These are phyloP conservation scores for Torulaspora microellipsoides DNA, from an alignment of 805 yeast species.

Conservation along the genomic window DNA sequence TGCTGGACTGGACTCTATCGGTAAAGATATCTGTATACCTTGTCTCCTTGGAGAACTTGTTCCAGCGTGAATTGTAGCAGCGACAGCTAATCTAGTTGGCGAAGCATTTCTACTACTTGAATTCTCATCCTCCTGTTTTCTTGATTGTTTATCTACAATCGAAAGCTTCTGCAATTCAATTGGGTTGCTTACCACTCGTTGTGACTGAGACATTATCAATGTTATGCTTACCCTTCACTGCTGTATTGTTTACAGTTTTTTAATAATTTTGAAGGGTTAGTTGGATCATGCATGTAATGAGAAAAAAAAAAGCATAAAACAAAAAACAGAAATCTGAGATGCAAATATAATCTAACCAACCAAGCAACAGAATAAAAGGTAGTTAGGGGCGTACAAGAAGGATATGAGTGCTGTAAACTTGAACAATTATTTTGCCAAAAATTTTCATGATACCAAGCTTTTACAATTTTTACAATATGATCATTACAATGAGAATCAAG, in stretches of 20 bases:
- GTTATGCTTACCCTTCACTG: no score
- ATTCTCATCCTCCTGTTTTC: background rate
- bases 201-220: no score
- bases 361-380: background rate
- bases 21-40: constrained; percentile 15
- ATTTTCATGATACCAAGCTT: constrained; percentile 13
- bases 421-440: constrained; percentile 14
- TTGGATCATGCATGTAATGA: background rate
- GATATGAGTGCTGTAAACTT: constrained; percentile 5
- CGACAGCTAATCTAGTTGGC: constrained; percentile 1
- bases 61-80: constrained; percentile 4
- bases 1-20: constrained; percentile 11
- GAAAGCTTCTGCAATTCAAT: constrained; percentile 25
- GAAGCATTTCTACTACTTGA: background rate
- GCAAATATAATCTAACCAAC: background rate
- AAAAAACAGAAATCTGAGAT: background rate
- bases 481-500: constrained; percentile 4
- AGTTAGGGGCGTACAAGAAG: no score
- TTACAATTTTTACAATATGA: constrained; percentile 14
- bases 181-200: constrained; percentile 19
- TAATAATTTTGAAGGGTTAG: no score
- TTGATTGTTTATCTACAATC: constrained; percentile 21
- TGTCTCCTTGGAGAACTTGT: constrained; percentile 13
- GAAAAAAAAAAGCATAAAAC: background rate
- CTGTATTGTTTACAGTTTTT: no score